Evolutionary conservation across 345 rosid species (phyloP).

Genomic region (Orychophragmus violaceus): DNA sequence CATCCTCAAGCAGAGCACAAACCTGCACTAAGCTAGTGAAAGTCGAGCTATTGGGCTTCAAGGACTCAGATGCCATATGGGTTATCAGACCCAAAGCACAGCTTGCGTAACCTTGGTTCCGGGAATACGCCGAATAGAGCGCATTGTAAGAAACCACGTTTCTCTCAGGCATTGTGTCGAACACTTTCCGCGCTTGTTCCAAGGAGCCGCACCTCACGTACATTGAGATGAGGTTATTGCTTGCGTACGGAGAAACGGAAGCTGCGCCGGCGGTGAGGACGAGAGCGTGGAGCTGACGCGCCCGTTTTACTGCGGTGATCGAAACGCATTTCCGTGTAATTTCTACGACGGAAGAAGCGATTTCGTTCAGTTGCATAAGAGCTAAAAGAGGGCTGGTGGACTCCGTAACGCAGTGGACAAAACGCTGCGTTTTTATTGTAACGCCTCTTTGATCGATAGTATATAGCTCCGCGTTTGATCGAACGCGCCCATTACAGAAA

Average conservation of each 20-base stretch:
- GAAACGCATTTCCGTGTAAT: conserved; percentile 54
- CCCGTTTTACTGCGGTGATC: conserved; percentile 31
- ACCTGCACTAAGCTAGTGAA: conserved; percentile 70
- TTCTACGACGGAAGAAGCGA: conserved; percentile 25
- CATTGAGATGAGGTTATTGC: conserved; percentile 65
- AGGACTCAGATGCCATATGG: conserved; percentile 38
- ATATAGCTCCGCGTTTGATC: too few species aligned
- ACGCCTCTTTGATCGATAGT: not conserved
- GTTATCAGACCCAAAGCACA: conserved; percentile 32
- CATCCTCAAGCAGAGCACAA: conserved; percentile 43
- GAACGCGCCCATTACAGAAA: too few species aligned
- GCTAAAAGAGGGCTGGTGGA: not conserved
- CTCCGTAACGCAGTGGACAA: not conserved
- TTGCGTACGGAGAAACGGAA: conserved; percentile 39
- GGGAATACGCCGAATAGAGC: conserved; percentile 61
- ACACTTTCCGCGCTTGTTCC: conserved; percentile 36
- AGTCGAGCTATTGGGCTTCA: conserved; percentile 58
- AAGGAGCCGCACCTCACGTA: conserved; percentile 50
- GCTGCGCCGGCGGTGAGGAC: conserved; percentile 36
- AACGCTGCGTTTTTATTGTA: conserved; percentile 10
- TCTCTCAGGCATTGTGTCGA: conserved; percentile 69
- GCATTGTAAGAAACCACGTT: conserved; percentile 61
- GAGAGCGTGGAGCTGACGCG: conserved; percentile 64
- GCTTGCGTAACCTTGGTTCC: conserved; percentile 28
- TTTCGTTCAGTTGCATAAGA: conserved; percentile 36